Evolutionary conservation across 768 basidiomycete genomes (phyloP).

Genomic region (Pisolithus sp.): DNA sequence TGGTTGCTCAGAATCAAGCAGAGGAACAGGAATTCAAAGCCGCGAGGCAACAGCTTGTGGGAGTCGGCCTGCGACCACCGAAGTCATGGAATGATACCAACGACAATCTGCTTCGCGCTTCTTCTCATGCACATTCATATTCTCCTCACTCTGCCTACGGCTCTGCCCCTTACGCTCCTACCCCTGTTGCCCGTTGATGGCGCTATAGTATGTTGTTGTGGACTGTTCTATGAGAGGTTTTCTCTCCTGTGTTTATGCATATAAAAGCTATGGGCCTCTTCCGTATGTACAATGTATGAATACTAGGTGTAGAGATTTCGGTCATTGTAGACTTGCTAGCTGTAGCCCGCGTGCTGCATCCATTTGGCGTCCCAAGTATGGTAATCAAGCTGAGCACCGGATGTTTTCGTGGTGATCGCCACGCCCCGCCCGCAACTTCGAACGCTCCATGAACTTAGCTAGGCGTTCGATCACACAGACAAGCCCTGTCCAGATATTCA

Average conservation of each 20-base stretch:
- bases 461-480: constrained; percentile 79
- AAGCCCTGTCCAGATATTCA: constrained; percentile 65
- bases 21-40: constrained; percentile 80
- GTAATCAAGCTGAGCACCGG: too few species aligned
- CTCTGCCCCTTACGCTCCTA: constrained; percentile 19
- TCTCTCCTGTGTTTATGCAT: constrained; percentile 13
- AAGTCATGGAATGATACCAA: constrained; percentile 65
- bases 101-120: constrained; percentile 22
- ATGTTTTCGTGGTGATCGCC: too few species aligned
- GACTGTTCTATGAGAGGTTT: constrained; percentile 10
- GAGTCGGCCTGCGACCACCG: constrained; percentile 69
- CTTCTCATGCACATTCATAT: constrained; percentile 19
- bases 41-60: constrained; percentile 70
- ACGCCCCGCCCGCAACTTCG: constrained; percentile 1
- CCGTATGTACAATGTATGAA: too few species aligned
- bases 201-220: not conserved
- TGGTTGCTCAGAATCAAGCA: constrained; percentile 71
- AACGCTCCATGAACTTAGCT: constrained; percentile 70
- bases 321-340: too few species aligned
- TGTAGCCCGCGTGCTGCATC: too few species aligned
- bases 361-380: too few species aligned
- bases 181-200: constrained; percentile 25
- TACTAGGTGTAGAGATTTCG: too few species aligned
- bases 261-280: not conserved
- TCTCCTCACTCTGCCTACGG: constrained; percentile 23